phyloP scores from a whole-genome alignment of 148 eudicot species.

The Chenopodium album region DNA sequence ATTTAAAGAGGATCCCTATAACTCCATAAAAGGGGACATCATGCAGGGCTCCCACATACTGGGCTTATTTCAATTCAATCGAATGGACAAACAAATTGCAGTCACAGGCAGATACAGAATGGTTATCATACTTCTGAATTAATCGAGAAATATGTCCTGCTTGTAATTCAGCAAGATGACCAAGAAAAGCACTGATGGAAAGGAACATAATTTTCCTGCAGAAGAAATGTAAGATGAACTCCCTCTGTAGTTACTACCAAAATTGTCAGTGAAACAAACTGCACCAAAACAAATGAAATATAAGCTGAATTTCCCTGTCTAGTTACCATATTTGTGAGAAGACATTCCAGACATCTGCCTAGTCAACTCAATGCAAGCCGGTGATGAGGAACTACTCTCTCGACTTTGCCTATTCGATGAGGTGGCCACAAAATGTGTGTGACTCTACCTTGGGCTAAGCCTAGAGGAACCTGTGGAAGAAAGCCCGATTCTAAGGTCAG shows the following conservation, averaged over 20 bases:
- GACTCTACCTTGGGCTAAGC: conserved; percentile 79
- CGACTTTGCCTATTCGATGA: conserved; percentile 63
- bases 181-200: neutral
- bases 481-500: conserved; percentile 10
- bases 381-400: conserved; percentile 33
- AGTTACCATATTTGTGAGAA: neutral
- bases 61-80: too few species aligned
- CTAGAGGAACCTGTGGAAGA: conserved; percentile 70
- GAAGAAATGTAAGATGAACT: neutral
- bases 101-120: too few species aligned
- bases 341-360: neutral
- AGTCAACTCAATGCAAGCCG: conserved; percentile 37
- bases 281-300: neutral
- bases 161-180: neutral
- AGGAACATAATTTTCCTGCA: neutral
- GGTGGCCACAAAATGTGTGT: conserved; percentile 91
- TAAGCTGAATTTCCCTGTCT: neutral
- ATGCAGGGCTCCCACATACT: too few species aligned
- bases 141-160: neutral
- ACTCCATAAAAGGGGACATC: too few species aligned
- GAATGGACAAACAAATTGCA: too few species aligned
- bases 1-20: too few species aligned
- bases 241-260: neutral
- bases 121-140: too few species aligned
- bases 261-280: conserved; percentile 7